Evolutionary conservation across 495 filamentous ascomycete genomes (phyloP).

Genomic region (Copromyces sp.): DNA sequence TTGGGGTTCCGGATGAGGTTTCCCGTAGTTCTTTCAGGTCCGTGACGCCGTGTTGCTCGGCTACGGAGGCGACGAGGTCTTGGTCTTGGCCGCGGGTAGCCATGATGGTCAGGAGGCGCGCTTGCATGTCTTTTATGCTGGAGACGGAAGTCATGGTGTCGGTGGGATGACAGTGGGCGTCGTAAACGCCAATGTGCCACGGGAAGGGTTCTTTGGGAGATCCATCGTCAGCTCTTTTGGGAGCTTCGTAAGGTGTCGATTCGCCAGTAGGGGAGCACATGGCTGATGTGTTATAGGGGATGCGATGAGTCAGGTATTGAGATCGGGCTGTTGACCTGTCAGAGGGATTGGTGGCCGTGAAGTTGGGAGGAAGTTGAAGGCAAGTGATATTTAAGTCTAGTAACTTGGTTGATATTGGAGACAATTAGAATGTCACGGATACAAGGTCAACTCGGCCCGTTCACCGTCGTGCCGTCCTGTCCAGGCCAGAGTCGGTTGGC

Average conservation of each 20-base stretch:
- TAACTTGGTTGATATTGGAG: not conserved
- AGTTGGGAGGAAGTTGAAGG: not conserved
- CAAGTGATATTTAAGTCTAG: not conserved
- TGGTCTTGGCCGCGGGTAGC: constrained; percentile 82
- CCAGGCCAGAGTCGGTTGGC: too few species aligned
- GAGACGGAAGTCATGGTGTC: constrained; percentile 73
- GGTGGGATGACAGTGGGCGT: constrained; percentile 97
- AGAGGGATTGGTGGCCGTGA: not conserved
- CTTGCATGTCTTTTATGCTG: constrained; percentile 64
- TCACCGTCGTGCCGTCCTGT: too few species aligned
- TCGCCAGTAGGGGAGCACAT: constrained; percentile 12
- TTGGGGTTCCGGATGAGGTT: constrained; percentile 5
- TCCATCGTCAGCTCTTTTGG: not conserved
- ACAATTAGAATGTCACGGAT: not conserved
- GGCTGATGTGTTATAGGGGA: not conserved
- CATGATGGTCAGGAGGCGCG: constrained; percentile 75
- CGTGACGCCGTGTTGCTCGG: constrained; percentile 33
- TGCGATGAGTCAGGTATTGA: not conserved
- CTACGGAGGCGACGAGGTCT: constrained; percentile 62
- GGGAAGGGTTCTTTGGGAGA: constrained; percentile 42
- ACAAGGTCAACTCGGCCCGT: not conserved
- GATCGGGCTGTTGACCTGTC: not conserved
- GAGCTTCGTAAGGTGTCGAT: not conserved
- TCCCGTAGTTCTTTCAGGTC: constrained; percentile 5
- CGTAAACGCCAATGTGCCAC: constrained; percentile 77